Evolutionary conservation across 306 rosid genomes (phyloP), one percentile per base, ranked within the genome.

Genomic region (Trifolium dubium): DNA sequence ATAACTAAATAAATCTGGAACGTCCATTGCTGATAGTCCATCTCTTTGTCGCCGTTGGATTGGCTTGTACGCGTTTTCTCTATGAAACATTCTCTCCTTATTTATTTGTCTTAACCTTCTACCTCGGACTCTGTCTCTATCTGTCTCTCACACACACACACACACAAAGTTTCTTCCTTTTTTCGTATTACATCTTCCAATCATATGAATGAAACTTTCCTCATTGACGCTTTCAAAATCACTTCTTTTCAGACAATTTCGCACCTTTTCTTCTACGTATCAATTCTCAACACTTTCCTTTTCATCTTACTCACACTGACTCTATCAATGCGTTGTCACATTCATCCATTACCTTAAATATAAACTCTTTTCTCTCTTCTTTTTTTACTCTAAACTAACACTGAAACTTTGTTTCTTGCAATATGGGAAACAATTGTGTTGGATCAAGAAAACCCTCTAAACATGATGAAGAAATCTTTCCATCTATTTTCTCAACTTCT

Each of bases 341-440:
- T 3, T 56, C 35, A 56, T 15, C 15, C 61, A 54, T 55, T 3
- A 55, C 4, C 64, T 3, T 56, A 56, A 28, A 56, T 56, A 56
- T n/a, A 56, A 56, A 56, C 35, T 1, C 4, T 51, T 51, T 17
- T 51, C 29, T 3, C 28, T 43, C 5, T n/a, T 17, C 30, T 53
- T 51, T 51, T 55, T 54, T 23, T 30, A 54, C 2, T 54, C 34
- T 18, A 10, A 54, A 6, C 23, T n/a, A 50, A 1, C 10, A 51
- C 58, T 51, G 2, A 15, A 10, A 10, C 10, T 23, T 28, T 55
- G 23, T 23, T 59, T 30, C 40, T 12, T 29, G 37, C 13, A 53
- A 18, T 4, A 93, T 93, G 96, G 98, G 98, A 23, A 91, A 93
- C 84, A 89, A 81, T 67, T 91, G 98, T 63, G 87, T 93, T 55